Evolutionary conservation across 1,284 basidiomycete species (phyloP), one percentile per base, ranked within the genome.

Genomic region (Trichosporon faecale): DNA sequence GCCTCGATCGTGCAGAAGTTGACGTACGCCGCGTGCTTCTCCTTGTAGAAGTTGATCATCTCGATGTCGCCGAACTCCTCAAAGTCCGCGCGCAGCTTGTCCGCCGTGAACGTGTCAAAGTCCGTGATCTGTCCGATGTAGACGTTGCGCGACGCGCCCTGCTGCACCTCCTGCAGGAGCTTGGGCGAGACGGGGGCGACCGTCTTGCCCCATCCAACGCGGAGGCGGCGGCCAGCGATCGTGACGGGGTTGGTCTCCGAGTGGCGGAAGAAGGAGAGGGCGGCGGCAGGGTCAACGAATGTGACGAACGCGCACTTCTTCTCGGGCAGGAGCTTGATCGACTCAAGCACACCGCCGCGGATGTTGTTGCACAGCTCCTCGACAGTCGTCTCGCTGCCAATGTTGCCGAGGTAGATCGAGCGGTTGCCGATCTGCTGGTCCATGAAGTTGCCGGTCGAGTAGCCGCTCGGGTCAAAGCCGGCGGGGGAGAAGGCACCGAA

Each of bases 11-110:
- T 94, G 64, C 90, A 91, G 78, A 94, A 97, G 86, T 97, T 98
- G 79, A 96, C 91, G 81, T 96, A 98, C 37, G 92, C 93, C 78
- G 93, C 95, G 84, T 94, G 93, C 90, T 97, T 97, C 84, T 96
- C 94, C 84, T 91, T 92, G 77, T 97, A 86, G 85, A 93, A 94
- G 84, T 97, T 97, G 83, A 98, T 90, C 70, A 96, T 88, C 85
- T 98, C 95, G 75, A 98, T 94, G 72, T 96, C 82, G 31, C 95
- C 94, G 82, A 88, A 96, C 84, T 94, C 92, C 68, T 89, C 90
- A 85, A 96, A 96, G 85, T 96, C 94, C 66, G 89, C 85, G 82
- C 91, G 91, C 67, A 97, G 86, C 80, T 90, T 90, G 74, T 95
- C 93, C 68, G 94, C 92, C 31, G 86, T 90, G 85, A 92, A 95